These are phyloP conservation scores for Pulveroboletus ravenelii DNA, from an alignment of 768 basidiomycete species.

Conservation along the genomic window DNA sequence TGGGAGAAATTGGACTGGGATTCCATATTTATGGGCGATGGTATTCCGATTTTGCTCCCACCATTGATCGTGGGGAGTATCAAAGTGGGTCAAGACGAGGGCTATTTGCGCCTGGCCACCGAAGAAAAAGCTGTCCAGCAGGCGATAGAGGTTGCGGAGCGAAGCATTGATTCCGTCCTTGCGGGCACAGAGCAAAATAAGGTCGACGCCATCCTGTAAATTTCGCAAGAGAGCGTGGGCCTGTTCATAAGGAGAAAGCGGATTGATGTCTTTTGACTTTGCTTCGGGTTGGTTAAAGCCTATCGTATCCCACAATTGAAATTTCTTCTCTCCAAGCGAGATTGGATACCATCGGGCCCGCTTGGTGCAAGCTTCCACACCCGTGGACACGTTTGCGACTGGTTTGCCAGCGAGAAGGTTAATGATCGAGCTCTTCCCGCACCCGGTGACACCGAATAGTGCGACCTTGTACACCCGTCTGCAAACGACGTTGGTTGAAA, in stretches of 20 bases:
- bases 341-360: slow-evolving; percentile 21
- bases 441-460: slow-evolving; percentile 27
- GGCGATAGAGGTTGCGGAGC: slow-evolving; percentile 33
- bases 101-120: slow-evolving; percentile 32
- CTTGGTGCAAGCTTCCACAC: slow-evolving; percentile 33
- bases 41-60: slow-evolving; percentile 31
- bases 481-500: slow-evolving; percentile 2
- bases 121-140: slow-evolving; percentile 38
- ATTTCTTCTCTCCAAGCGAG: slow-evolving; percentile 15
- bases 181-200: slow-evolving; percentile 38
- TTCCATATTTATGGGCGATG: slow-evolving; percentile 15
- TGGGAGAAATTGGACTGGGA: slow-evolving; percentile 8
- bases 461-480: slow-evolving; percentile 24
- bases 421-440: slow-evolving; percentile 30
- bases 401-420: slow-evolving; percentile 26
- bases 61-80: slow-evolving; percentile 32
- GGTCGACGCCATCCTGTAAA: slow-evolving; percentile 33
- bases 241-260: slow-evolving; percentile 24
- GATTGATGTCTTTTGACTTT: slow-evolving; percentile 10
- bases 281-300: slow-evolving; percentile 28
- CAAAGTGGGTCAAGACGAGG: slow-evolving; percentile 38
- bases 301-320: slow-evolving; percentile 32
- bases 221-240: slow-evolving; percentile 32
- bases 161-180: slow-evolving; percentile 35
- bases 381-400: slow-evolving; percentile 27